Percentiles rank a stretch among this genome's conserved stretches.
Evolutionary conservation across 2,329 filamentous ascomycete genomes (phyloP).

Genomic region (Blastomyces emzantsi): DNA sequence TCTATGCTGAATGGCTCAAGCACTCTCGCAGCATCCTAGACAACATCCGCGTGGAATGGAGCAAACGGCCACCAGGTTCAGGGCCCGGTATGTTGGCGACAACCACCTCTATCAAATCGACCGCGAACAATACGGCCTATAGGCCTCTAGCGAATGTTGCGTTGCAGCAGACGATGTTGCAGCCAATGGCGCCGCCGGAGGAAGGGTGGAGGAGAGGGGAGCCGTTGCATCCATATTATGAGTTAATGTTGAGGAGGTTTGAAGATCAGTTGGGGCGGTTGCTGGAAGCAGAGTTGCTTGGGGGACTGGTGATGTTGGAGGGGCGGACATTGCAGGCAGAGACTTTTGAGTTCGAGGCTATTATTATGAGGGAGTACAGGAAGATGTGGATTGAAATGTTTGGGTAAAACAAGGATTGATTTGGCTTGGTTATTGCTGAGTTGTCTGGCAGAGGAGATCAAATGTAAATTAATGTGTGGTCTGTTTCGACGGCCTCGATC

Average conservation of each 20-base stretch:
- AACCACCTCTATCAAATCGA: conserved; percentile 12
- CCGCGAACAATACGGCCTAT: conserved; percentile 11
- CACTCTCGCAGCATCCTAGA: conserved; percentile 17
- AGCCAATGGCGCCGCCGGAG: conserved; percentile 14
- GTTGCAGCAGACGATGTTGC: conserved; percentile 10
- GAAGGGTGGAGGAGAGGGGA: conserved; percentile 14
- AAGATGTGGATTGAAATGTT: conserved; percentile 16
- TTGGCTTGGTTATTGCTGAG: not conserved
- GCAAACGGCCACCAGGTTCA: conserved; percentile 12
- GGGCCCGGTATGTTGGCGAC: not conserved
- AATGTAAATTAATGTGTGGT: not conserved
- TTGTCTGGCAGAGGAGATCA: not conserved
- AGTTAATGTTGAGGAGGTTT: conserved; percentile 16
- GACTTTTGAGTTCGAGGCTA: conserved; percentile 10
- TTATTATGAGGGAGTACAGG: conserved; percentile 16
- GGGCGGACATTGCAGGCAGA: not conserved
- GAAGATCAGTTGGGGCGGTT: conserved; percentile 7
- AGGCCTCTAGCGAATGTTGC: conserved; percentile 10
- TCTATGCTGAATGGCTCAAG: conserved; percentile 14
- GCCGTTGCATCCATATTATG: conserved; percentile 15
- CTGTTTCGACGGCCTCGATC: too few species aligned
- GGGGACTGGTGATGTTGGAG: not conserved
- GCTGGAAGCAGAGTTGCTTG: not conserved
- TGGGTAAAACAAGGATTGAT: not conserved
- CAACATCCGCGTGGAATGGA: conserved; percentile 17